Evolutionary conservation across 129 eudicot genomes (phyloP).

Genomic region (Tagetes erecta): DNA sequence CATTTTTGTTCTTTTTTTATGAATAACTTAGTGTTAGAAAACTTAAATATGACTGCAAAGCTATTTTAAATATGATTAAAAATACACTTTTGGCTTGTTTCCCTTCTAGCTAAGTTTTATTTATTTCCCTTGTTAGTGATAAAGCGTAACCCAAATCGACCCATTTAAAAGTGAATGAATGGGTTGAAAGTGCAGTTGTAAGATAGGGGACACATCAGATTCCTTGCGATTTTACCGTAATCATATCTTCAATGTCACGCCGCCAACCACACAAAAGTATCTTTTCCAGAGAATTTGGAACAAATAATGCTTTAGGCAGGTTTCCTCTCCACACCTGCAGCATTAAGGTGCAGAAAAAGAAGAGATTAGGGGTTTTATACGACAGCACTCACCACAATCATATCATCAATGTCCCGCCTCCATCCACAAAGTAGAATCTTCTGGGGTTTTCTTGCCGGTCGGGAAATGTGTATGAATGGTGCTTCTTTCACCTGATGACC

Average conservation of each 20-base stretch:
- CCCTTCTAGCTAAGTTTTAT: not conserved
- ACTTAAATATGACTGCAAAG: not conserved
- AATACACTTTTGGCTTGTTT: not conserved
- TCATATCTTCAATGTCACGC: slow-evolving; percentile 89
- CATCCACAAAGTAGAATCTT: slow-evolving; percentile 99
- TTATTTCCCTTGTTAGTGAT: not conserved
- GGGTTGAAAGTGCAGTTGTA: not conserved
- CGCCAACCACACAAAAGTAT: slow-evolving; percentile 94
- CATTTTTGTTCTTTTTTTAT: not conserved
- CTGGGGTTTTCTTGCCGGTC: slow-evolving; percentile 92
- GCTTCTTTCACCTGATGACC: slow-evolving; percentile 95
- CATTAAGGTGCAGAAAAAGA: slow-evolving; percentile 69
- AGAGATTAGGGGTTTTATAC: slow-evolving; percentile 58
- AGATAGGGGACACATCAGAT: slow-evolving; percentile 28
- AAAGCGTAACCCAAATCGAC: not conserved
- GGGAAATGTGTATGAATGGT: slow-evolving; percentile 70
- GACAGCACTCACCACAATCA: slow-evolving; percentile 91
- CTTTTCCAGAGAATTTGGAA: slow-evolving; percentile 66
- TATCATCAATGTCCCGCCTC: slow-evolving; percentile 98
- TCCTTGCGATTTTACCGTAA: slow-evolving; percentile 64
- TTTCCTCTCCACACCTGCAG: slow-evolving; percentile 88
- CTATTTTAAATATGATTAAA: not conserved
- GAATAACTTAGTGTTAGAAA: not conserved
- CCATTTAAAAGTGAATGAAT: not conserved
- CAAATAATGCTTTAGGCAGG: slow-evolving; percentile 60